Percentiles rank a stretch among this genome's conserved stretches.
Conservation (phyloP, 1,284 basidiomycete species). For the Cutaneotrichosporon dermatis region DNA sequence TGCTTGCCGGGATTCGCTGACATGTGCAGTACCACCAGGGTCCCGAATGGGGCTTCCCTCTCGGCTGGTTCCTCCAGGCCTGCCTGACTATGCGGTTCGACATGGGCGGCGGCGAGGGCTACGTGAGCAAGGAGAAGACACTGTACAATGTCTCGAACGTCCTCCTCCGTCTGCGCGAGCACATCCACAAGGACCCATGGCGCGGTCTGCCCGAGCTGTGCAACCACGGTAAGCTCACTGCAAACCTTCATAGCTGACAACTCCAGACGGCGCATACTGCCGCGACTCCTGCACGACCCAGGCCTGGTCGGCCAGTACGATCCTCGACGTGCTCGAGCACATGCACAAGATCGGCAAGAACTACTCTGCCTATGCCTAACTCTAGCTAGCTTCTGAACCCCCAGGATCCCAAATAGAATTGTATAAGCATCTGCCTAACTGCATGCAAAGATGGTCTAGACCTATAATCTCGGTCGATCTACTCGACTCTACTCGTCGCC, state of each 20-base stretch:
- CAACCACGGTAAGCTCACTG: slow-evolving; percentile 56
- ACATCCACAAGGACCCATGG: slow-evolving; percentile 79
- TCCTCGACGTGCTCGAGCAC: slow-evolving; percentile 77
- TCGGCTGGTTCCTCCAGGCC: slow-evolving; percentile 91
- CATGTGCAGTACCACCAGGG: slow-evolving; percentile 51
- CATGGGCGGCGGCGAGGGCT: slow-evolving; percentile 51
- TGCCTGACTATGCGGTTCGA: slow-evolving; percentile 75
- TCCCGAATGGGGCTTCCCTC: slow-evolving; percentile 87
- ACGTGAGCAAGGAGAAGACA: slow-evolving; percentile 56
- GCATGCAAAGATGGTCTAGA: neutral
- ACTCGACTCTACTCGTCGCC: slow-evolving; percentile 33
- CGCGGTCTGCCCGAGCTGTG: slow-evolving; percentile 86
- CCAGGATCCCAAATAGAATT: too few species aligned
- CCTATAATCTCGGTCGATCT: too few species aligned
- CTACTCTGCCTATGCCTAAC: too few species aligned
- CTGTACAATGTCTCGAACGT: slow-evolving; percentile 72
- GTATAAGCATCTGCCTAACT: too few species aligned
- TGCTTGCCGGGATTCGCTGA: too few species aligned
- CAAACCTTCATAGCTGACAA: neutral
- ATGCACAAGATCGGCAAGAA: slow-evolving; percentile 53
- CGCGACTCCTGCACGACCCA: slow-evolving; percentile 83
- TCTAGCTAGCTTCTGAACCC: too few species aligned
- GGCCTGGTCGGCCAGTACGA: slow-evolving; percentile 84
- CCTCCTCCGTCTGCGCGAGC: slow-evolving; percentile 63
- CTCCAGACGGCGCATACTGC: slow-evolving; percentile 65